These are phyloP conservation scores for Zoysia matrella DNA, from an alignment of 202 grass and related monocot genomes.

Conservation along the genomic window DNA sequence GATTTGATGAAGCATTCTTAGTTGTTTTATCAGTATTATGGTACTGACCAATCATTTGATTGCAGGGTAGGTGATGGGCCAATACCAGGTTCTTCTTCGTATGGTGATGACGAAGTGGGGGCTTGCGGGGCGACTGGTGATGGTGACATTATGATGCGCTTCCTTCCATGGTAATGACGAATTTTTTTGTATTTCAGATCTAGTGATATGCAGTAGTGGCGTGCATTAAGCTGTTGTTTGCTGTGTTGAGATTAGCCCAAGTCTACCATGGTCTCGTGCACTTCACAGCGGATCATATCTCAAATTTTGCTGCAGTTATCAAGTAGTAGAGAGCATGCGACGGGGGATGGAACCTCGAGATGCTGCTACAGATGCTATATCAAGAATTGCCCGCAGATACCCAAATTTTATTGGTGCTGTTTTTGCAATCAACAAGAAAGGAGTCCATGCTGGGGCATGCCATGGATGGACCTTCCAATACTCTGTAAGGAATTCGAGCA, in stretches of 20 bases:
- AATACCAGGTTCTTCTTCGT: constrained; percentile 85
- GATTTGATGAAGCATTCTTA: not conserved
- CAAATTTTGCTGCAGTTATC: constrained; percentile 58
- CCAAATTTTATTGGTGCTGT: constrained; percentile 80
- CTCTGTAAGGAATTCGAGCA: constrained; percentile 72
- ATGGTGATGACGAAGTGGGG: constrained; percentile 87
- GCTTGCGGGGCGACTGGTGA: constrained; percentile 92
- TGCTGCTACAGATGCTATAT: constrained; percentile 79
- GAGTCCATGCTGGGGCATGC: constrained; percentile 72
- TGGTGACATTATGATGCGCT: constrained; percentile 98
- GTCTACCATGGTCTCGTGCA: not conserved
- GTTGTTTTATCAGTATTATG: constrained; percentile 19
- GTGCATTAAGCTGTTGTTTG: not conserved
- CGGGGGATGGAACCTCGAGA: constrained; percentile 71
- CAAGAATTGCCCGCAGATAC: constrained; percentile 76
- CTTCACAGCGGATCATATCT: not conserved
- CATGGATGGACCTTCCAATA: constrained; percentile 94
- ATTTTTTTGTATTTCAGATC: not conserved
- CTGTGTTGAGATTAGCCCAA: not conserved
- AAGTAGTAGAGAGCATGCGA: constrained; percentile 95
- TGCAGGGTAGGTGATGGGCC: constrained; percentile 92
- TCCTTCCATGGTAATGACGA: constrained; percentile 81
- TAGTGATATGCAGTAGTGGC: not conserved
- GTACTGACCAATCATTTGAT: constrained; percentile 34
- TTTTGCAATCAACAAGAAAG: constrained; percentile 71